A percentile compares a stretch with the other conserved stretches of the same genome.
phyloP scores from a whole-genome alignment of 1,284 basidiomycete genomes.

The Cutaneotrichosporon sp. region DNA sequence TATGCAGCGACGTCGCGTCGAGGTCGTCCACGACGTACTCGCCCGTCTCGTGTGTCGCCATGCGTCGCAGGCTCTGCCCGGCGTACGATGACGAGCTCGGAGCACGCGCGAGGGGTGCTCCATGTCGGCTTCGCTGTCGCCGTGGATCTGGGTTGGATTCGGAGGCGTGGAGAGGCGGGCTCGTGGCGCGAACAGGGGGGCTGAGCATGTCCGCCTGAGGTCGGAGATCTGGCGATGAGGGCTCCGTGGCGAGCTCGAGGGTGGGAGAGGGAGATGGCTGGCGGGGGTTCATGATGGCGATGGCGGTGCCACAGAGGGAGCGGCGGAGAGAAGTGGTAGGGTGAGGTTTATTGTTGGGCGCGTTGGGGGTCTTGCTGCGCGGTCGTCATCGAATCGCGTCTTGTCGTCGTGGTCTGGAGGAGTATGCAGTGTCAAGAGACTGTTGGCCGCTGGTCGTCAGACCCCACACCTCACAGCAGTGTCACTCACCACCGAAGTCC shows the following conservation, averaged over 20 bases:
- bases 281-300: neutral
- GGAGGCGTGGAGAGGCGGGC: neutral
- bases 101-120: neutral
- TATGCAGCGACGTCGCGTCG: slow-evolving; percentile 14
- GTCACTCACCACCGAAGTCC: neutral
- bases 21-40: slow-evolving; percentile 28
- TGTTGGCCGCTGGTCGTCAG: neutral
- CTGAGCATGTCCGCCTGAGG: neutral
- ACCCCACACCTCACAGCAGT: neutral
- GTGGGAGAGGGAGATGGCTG: neutral
- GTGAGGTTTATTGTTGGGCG: neutral
- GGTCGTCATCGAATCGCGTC: neutral
- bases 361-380: neutral
- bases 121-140: neutral
- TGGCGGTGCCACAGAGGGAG: neutral
- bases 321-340: neutral
- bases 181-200: neutral
- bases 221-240: neutral
- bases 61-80: slow-evolving; percentile 31
- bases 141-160: neutral
- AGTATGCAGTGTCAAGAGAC: neutral
- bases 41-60: slow-evolving; percentile 51
- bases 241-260: neutral
- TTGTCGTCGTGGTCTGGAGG: neutral
- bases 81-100: slow-evolving; percentile 1